Evolutionary conservation across 192 early-diverging fungal species (phyloP), one percentile per base, ranked within the genome.

Genomic region (Radiomyces spectabilis): DNA sequence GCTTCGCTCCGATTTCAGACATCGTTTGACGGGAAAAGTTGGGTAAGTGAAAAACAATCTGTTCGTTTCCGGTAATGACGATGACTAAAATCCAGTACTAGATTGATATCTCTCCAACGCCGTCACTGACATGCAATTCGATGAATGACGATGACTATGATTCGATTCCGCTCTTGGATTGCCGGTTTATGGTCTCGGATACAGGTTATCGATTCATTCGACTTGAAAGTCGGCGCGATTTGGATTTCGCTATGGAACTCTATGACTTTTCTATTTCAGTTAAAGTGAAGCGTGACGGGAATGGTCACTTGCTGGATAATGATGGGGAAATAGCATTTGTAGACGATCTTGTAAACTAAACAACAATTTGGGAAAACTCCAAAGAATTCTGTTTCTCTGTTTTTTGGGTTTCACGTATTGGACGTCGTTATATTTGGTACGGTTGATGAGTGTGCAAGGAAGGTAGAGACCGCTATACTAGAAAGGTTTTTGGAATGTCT

Each of bases 201-300:
- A 74, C 59, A 0, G 63, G 68, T 4, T 70, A 71, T 45, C 58
- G 72, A 30, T 74, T 65, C 41, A 61, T 74, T n/a, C 68, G 63
- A 24, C 30, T 74, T 29, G 22, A 43, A 6, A 71, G 59, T 33
- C 51, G 51, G 9, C 47, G 41, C 12, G 59, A 65, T 10, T 22
- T 61, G 30, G 51, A 65, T 30, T 69, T 52, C 62, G 37, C 49
- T 0, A 70, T 49, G 48, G 49, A 40, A 6, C 55, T 74, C 1
- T 44, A 66, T 66, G 72, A 74, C 19, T 56, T 74, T 49, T 58
- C 68, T 4, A 66, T 74, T 46, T 33, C 37, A 46, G 66, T 59
- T 10, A 57, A 51, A 21, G 55, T 65, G n/a, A 53, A 56, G 13
- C 33, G 46, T 13, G 57, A 60, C 39, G 34, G 26, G 15, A 43